Evolutionary conservation across 331 rosid genomes (phyloP).

Genomic region (Phaseolus coccineus): DNA sequence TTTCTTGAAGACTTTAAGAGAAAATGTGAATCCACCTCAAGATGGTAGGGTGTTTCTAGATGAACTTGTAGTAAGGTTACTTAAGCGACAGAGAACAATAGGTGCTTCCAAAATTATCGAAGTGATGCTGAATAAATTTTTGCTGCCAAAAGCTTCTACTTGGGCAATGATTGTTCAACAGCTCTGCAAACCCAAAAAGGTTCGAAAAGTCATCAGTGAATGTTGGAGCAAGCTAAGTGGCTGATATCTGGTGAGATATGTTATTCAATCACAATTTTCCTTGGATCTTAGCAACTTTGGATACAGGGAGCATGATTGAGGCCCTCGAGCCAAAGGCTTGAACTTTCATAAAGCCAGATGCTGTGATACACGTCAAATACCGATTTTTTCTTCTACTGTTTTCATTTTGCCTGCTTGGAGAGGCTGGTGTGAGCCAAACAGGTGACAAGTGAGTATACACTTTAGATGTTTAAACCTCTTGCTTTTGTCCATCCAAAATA

Average conservation of each 20-base stretch:
- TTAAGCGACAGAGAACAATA: slow-evolving; percentile 63
- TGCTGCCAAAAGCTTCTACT: slow-evolving; percentile 74
- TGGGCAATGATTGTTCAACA: slow-evolving; percentile 74
- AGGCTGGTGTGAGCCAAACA: slow-evolving; percentile 14
- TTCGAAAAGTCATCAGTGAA: slow-evolving; percentile 54
- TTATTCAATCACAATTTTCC: background rate
- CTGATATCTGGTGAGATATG: slow-evolving; percentile 50
- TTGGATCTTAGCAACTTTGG: slow-evolving; percentile 28
- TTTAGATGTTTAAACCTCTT: background rate
- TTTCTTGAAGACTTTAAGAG: slow-evolving; percentile 74
- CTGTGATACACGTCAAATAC: background rate
- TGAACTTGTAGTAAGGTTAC: slow-evolving; percentile 77
- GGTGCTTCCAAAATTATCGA: slow-evolving; percentile 72
- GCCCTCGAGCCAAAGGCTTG: slow-evolving; percentile 4
- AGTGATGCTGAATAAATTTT: slow-evolving; percentile 72
- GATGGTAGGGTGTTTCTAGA: slow-evolving; percentile 89
- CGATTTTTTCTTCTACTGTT: background rate
- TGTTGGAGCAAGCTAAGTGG: slow-evolving; percentile 69
- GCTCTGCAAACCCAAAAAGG: slow-evolving; percentile 69
- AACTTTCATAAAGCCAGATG: slow-evolving; percentile 31
- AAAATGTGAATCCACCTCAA: slow-evolving; percentile 72
- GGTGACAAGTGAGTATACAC: slow-evolving; percentile 6
- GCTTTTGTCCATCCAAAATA: background rate
- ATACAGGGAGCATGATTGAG: slow-evolving; percentile 22
- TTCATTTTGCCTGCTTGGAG: slow-evolving; percentile 20